These are phyloP conservation scores for Fusarium sp. DNA, from an alignment of 2,329 filamentous ascomycete genomes.

Conservation along the genomic window DNA sequence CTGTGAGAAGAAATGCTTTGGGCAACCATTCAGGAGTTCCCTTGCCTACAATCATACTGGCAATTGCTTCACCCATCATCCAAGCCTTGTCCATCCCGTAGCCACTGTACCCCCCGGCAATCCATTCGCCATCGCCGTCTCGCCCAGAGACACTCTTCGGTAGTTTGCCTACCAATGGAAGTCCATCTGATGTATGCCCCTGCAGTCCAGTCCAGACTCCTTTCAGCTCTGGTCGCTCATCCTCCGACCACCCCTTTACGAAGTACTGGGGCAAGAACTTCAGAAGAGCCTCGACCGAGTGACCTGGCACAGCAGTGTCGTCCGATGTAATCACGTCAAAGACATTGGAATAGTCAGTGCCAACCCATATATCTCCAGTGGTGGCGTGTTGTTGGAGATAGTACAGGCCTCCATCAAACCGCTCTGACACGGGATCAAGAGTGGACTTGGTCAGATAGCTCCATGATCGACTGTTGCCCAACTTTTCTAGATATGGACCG, in stretches of 20 bases:
- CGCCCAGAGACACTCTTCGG: background rate
- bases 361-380: background rate
- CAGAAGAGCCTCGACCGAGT: background rate
- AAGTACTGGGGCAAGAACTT: background rate
- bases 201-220: background rate
- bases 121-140: background rate
- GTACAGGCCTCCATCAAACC: background rate
- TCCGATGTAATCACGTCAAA: background rate
- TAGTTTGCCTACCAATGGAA: background rate
- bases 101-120: background rate
- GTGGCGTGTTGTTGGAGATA: background rate
- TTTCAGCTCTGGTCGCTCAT: background rate
- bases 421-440: background rate
- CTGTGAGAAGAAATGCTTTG: background rate
- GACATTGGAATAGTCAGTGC: background rate
- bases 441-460: background rate
- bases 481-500: background rate
- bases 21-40: background rate
- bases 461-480: background rate
- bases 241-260: background rate
- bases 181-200: background rate
- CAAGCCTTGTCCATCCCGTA: background rate
- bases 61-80: background rate
- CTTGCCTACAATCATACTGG: rapidly evolving
- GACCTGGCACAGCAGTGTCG: background rate